Base-by-base conservation (phyloP, 2,329 filamentous ascomycete species). In the Alternaria sp. region DNA sequence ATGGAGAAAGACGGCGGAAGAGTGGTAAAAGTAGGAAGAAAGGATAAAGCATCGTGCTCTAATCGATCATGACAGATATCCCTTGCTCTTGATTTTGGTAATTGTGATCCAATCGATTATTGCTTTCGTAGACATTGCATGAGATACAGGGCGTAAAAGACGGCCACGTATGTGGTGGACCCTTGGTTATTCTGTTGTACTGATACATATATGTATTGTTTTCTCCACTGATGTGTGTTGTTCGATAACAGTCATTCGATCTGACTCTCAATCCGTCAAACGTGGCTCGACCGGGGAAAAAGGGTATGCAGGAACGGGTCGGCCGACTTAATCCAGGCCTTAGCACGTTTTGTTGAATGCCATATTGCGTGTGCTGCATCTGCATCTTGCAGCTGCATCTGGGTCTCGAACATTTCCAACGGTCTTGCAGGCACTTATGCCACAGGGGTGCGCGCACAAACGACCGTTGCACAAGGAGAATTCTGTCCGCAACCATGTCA, bases 1-100 rank as follows among this genome's bases (percentile, higher is more conserved):
- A 65, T 44, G 71, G 70, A 44, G 67, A 75, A 52, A 63, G 66
- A 54, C 71, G 60, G 56, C 66, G 69, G 39, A 72, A 68, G 59
- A 61, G 67, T 51, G 68, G 69, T 34, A 64, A 66, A 51, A 69
- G 59, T 54, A 72, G 59, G 48, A 70, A 69, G 53, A 73, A 71
- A 24, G 52, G 38, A 18, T 56, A 44, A 59, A 12, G 46, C 38
- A 18, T 24, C 16, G 41, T 38, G 38, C n/a, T 38, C 52, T 42
- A 41, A 51, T 36, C 14, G 39, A 47, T 51, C 38, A 41, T 42
- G 32, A 36, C 9, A 38, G 30, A 41, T 43, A 26, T 38, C 32
- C 46, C 46, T 49, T 34, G 51, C 22, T 38, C 54, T 41, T 49
- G 30, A 14, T 38, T 39, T n/a, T 51, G 57, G 46, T 30, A 16